Evolutionary conservation across 768 basidiomycete genomes (phyloP).

Genomic region (Termitomyces sp.): DNA sequence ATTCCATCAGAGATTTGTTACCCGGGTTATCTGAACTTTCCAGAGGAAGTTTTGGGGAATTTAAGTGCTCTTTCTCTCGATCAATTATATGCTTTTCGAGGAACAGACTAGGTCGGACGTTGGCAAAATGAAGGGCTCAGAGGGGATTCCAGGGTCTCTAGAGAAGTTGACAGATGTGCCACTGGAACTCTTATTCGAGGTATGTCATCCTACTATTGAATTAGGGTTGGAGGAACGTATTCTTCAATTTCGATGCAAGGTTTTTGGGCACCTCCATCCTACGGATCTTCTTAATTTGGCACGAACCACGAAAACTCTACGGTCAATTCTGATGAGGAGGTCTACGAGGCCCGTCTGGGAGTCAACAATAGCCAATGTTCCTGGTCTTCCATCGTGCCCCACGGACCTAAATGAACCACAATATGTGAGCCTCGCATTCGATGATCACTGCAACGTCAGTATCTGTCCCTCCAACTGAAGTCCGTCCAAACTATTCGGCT

Average conservation of each 20-base stretch:
- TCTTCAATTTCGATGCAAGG: conserved; percentile 21
- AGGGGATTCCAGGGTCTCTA: background rate
- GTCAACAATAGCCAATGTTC: conserved; percentile 23
- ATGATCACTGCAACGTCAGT: conserved; percentile 37
- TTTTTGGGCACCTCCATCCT: conserved; percentile 38
- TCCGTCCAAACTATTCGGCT: background rate
- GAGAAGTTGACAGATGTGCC: conserved; percentile 11
- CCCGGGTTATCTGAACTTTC: background rate
- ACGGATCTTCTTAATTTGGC: conserved; percentile 40
- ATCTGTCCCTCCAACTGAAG: conserved; percentile 1
- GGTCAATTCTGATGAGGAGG: conserved; percentile 31
- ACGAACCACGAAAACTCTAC: conserved; percentile 35
- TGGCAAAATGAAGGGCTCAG: background rate
- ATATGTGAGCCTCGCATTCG: conserved; percentile 41
- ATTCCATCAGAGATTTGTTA: background rate
- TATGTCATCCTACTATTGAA: conserved; percentile 3
- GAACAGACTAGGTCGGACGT: background rate
- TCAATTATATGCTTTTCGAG: background rate
- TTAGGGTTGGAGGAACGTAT: background rate
- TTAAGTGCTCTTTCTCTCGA: background rate
- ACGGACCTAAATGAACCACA: conserved; percentile 37
- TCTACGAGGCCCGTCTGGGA: conserved; percentile 33
- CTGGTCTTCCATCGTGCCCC: conserved; percentile 36
- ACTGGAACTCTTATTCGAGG: conserved; percentile 28
- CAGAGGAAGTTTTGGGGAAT: background rate